Evolutionary conservation across 169 alveolate species (phyloP).

Genomic region (Plasmodium fragile): DNA sequence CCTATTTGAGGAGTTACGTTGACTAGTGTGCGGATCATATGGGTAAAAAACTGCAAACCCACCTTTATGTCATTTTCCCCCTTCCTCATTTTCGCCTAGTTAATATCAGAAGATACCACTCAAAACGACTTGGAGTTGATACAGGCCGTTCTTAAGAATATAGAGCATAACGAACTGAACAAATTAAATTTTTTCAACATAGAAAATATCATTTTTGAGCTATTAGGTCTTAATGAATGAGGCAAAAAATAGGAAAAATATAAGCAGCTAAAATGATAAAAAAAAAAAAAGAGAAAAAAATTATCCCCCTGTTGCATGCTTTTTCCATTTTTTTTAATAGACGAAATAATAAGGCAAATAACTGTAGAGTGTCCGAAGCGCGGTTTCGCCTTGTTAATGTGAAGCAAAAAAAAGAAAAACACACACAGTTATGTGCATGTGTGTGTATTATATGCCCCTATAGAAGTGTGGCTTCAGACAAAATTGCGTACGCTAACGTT

Average conservation of each 20-base stretch:
- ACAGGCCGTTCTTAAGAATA: conserved; percentile 49
- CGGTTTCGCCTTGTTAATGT: conserved; percentile 55
- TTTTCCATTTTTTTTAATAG: conserved; percentile 17
- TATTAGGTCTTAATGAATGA: conserved; percentile 41
- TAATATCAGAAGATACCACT: conserved; percentile 53
- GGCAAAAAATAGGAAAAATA: background rate
- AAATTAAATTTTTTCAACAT: conserved; percentile 50
- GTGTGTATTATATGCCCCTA: background rate
- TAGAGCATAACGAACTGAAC: conserved; percentile 43
- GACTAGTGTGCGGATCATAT: background rate
- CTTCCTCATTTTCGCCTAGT: background rate
- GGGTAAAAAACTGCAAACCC: background rate
- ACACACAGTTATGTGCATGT: background rate
- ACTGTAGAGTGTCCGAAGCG: conserved; percentile 53
- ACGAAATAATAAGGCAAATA: conserved; percentile 56
- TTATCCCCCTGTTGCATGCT: background rate
- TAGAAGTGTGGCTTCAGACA: background rate
- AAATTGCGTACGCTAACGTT: background rate
- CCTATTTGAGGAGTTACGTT: background rate
- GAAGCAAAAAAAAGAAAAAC: background rate
- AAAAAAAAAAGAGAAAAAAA: background rate
- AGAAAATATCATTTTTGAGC: conserved; percentile 53
- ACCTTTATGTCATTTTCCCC: background rate
- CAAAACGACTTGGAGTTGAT: conserved; percentile 39
- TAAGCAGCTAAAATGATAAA: background rate